Evolutionary conservation across 495 filamentous ascomycete species (phyloP), one percentile per base, ranked within the genome.

Genomic region (Podospora bellae-mahoneyi): DNA sequence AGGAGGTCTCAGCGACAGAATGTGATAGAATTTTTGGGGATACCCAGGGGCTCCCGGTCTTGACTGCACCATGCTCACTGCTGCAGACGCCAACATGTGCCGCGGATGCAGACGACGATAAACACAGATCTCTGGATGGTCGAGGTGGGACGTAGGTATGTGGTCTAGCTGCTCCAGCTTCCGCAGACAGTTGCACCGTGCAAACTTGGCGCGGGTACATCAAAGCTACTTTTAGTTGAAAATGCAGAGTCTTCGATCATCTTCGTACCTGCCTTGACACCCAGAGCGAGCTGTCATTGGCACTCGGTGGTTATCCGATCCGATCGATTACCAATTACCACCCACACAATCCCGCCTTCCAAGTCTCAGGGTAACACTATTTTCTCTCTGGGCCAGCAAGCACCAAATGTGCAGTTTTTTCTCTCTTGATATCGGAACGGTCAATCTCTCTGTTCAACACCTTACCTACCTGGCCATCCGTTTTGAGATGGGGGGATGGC

Each of bases 291-390:
- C n/a, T 58, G 23, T 58, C 55, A 58, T 58, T 58, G 55, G 55
- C 23, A 26, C 23, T 58, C n/a, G 55, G 55, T 58, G 55, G 23
- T 58, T 58, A 58, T 58, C 55, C 55, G 55, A 58, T 20, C 55
- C 54, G 34, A 60, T 23, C 54, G 27, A 62, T 13, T 54, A 23
- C 1, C 23, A 23, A 23, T 23, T 23, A 23, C 23, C 23, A 23
- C 23, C 23, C 23, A 23, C 23, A 23, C 23, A 23, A 23, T 23
- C 23, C 57, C 44, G 28, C 55, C 55, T 48, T n/a, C 18, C n/a
- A 23, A 26, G 10, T 58, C 55, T 18, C 23, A 58, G n/a, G 55
- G 15, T 10, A 48, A 18, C 39, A 48, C 1, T 13, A 32, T 32
- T 7, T 7, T 5, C 30, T 32, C 30, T 7, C 23, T 23, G 23